Conservation (phyloP, 225 moss, liverwort and hornwort genomes). For the Polytrichum formosum region DNA sequence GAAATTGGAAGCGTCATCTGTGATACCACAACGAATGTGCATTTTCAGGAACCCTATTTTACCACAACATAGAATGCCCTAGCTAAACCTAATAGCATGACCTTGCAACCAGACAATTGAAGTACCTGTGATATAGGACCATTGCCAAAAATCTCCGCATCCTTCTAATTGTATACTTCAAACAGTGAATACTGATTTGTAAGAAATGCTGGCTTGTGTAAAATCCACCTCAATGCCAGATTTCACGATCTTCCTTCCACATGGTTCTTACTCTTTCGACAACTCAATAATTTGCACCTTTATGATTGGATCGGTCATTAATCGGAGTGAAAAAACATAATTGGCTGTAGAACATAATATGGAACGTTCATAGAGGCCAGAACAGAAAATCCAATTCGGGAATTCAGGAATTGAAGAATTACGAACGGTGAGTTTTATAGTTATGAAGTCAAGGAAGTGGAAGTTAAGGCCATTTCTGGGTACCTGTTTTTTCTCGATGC, state of each 20-base stretch:
- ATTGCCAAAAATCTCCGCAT: background rate
- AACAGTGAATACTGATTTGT: background rate
- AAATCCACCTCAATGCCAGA: background rate
- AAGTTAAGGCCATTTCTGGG: background rate
- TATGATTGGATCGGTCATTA: too few relatives aligned
- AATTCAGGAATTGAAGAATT: too few relatives aligned
- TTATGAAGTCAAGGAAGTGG: too few relatives aligned
- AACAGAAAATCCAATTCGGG: too few relatives aligned
- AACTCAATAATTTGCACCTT: too few relatives aligned
- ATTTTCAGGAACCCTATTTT: background rate
- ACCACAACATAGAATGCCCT: too few relatives aligned
- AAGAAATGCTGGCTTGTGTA: conserved; percentile 1
- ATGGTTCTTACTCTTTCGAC: background rate
- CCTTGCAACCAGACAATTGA: too few relatives aligned
- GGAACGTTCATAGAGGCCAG: too few relatives aligned
- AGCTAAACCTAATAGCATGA: too few relatives aligned
- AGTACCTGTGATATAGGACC: background rate
- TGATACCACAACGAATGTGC: background rate
- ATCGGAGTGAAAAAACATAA: too few relatives aligned
- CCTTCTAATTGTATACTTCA: background rate
- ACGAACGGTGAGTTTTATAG: too few relatives aligned
- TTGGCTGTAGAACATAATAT: too few relatives aligned
- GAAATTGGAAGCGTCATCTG: conserved; percentile 94
- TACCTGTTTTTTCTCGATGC: conserved; percentile 93
- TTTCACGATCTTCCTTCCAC: background rate